Evolutionary conservation across 2,329 filamentous ascomycete species (phyloP), one percentile per base, ranked within the genome.

Genomic region (Colletotrichum chlorophyti): DNA sequence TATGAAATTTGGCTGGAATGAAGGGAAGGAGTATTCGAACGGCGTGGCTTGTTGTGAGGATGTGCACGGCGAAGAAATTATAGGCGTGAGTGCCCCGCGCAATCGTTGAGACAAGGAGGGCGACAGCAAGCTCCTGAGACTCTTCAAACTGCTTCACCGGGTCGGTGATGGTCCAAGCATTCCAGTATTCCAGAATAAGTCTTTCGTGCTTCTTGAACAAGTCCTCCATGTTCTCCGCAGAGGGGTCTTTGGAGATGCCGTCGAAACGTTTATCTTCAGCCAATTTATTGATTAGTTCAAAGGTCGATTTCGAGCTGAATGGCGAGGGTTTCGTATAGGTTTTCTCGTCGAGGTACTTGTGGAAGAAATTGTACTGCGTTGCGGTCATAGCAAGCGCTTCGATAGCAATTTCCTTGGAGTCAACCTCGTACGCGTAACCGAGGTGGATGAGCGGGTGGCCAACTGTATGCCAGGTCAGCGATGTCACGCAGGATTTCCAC

Each of bases 401-500:
- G 74, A 97, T 95, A 43, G 88, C 93, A 17, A 98, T 72, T 63
- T 96, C 94, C 58, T 89, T 90, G 65, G 85, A 95, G 61, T 91
- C 85, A 66, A 98, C 81, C 76, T 99, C 94, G 69, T 90, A 94
- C 9, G 93, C 95, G 70, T 96, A 97, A n/a, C 87, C 93, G 3
- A 99, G 82, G 68, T 98, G 95, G 58, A 98, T 95, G n/a, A 98
- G 79, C 1, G 94, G 91, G 67, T 97, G 91, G 15, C 90, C 94
- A 60, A 97, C 91, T 94, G 63, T 5, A 23, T 53, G 17, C 31
- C 9, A 14, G 29, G 64, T 76, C 49, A 78, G 72, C 53, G 12
- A 41, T 26, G 5, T 47, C 14, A 27, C 12, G 12, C 4, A 3
- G 29, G 15, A 15, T 15, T 6, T 23, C 19, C n/a, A 11, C 14